Conservation (phyloP, 495 filamentous ascomycete genomes). For the Tirmania nivea region DNA sequence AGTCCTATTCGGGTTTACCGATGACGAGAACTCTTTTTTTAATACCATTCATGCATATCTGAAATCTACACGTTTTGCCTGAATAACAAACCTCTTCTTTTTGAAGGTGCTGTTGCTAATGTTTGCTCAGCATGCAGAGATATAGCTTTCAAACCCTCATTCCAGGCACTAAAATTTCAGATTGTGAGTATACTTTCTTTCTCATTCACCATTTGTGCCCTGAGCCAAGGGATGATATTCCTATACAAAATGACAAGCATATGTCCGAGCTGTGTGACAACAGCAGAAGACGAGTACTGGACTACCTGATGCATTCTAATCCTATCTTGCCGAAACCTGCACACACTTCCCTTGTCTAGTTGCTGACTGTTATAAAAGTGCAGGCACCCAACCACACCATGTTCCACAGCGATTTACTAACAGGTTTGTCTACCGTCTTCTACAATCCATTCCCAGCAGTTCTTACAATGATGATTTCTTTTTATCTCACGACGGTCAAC, state of each 20-base stretch:
- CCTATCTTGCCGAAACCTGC: conserved; percentile 22
- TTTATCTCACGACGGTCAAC: conserved; percentile 96
- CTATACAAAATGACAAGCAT: conserved; percentile 60
- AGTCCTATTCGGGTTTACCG: conserved; percentile 64
- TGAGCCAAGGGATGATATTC: conserved; percentile 37
- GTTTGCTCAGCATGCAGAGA: no score
- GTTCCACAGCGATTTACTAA: neutral
- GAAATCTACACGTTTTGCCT: conserved; percentile 19
- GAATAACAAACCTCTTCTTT: neutral
- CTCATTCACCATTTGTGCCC: neutral
- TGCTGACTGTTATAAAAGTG: conserved; percentile 1
- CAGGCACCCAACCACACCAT: conserved; percentile 1
- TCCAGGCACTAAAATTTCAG: no score
- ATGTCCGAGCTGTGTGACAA: conserved; percentile 46
- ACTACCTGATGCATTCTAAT: conserved; percentile 19
- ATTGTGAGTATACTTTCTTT: neutral
- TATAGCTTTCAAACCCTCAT: no score
- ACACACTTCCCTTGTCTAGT: conserved; percentile 5
- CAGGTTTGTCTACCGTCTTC: neutral
- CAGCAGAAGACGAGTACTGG: conserved; percentile 39
- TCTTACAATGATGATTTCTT: conserved; percentile 52
- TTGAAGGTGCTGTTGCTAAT: no score
- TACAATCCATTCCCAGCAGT: neutral
- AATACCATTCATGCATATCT: conserved; percentile 67
- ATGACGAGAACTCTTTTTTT: conserved; percentile 48